Conservation (phyloP, 441 rosid species). For the Cnidoscolus chayamansa region DNA sequence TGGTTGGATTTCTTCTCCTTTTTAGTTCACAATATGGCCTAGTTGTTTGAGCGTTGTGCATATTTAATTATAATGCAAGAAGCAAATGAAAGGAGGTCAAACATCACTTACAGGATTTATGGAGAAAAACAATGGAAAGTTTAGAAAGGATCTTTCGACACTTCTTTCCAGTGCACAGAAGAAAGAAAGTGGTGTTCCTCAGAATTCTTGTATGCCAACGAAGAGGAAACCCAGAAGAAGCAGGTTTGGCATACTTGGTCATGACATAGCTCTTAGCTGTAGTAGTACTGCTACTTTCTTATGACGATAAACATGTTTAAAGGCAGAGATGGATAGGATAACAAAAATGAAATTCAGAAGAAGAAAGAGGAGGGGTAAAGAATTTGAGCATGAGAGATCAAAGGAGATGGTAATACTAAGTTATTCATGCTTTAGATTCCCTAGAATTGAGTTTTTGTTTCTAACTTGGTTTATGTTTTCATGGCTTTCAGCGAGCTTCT, state of each 20-base stretch:
- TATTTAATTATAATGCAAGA: slow-evolving; percentile 40
- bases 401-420: slow-evolving; percentile 74
- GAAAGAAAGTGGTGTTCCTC: slow-evolving; percentile 90
- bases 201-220: slow-evolving; percentile 83
- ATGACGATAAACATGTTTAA: slow-evolving; percentile 24
- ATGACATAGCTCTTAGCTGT: slow-evolving; percentile 5
- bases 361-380: slow-evolving; percentile 57
- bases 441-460: slow-evolving; percentile 44
- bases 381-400: slow-evolving; percentile 39
- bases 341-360: slow-evolving; percentile 55
- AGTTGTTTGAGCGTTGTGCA: slow-evolving; percentile 8
- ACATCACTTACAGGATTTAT: slow-evolving; percentile 91
- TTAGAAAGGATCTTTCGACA: slow-evolving; percentile 97
- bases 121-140: slow-evolving; percentile 94
- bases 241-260: slow-evolving; percentile 42
- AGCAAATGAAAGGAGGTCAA: slow-evolving; percentile 91
- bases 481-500: slow-evolving; percentile 97
- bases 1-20: neutral
- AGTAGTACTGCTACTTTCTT: slow-evolving; percentile 9
- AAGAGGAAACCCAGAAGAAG: slow-evolving; percentile 71
- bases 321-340: slow-evolving; percentile 66
- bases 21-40: neutral
- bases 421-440: slow-evolving; percentile 60
- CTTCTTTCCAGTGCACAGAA: slow-evolving; percentile 90
- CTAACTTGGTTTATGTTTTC: slow-evolving; percentile 77